phyloP scores from a whole-genome alignment of 192 early-diverging fungal genomes.

The Rhizophlyctis rosea region DNA sequence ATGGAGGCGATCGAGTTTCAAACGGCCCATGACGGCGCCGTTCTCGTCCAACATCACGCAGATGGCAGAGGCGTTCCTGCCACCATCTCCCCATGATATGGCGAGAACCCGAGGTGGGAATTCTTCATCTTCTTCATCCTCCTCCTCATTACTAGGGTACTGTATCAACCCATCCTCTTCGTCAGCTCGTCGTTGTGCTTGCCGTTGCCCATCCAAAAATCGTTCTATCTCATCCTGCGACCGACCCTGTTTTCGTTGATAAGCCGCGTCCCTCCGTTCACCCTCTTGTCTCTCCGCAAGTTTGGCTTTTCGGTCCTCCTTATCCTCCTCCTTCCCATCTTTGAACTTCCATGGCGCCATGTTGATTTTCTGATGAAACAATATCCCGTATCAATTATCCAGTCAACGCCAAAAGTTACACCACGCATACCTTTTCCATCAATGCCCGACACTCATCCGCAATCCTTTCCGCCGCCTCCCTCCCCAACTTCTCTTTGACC shows the following conservation, averaged over 20 bases:
- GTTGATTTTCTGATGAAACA: constrained; percentile 56
- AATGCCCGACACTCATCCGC: constrained; percentile 58
- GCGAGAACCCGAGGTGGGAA: constrained; percentile 59
- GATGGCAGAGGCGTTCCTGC: constrained; percentile 50
- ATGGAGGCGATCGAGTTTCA: not conserved
- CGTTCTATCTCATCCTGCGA: not conserved
- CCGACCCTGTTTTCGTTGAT: constrained; percentile 32
- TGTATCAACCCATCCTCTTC: no score
- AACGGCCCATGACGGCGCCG: constrained; percentile 63
- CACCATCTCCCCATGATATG: constrained; percentile 71
- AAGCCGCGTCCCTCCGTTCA: no score
- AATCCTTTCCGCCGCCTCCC: constrained; percentile 70
- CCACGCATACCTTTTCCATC: constrained; percentile 51
- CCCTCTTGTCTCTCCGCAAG: constrained; percentile 38
- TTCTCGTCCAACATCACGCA: constrained; percentile 73
- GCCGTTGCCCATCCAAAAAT: not conserved
- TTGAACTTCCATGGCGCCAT: constrained; percentile 57
- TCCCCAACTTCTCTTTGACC: constrained; percentile 67
- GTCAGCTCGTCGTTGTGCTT: no score
- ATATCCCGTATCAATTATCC: not conserved
- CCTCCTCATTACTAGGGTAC: no score
- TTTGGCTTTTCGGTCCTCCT: no score
- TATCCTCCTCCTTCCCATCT: no score
- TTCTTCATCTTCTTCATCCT: constrained; percentile 33
- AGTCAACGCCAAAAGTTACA: constrained; percentile 11